Evolutionary conservation across 352 stramenopile genomes (phyloP), one percentile per base, ranked within the genome.

Genomic region (Phytophthora pini): DNA sequence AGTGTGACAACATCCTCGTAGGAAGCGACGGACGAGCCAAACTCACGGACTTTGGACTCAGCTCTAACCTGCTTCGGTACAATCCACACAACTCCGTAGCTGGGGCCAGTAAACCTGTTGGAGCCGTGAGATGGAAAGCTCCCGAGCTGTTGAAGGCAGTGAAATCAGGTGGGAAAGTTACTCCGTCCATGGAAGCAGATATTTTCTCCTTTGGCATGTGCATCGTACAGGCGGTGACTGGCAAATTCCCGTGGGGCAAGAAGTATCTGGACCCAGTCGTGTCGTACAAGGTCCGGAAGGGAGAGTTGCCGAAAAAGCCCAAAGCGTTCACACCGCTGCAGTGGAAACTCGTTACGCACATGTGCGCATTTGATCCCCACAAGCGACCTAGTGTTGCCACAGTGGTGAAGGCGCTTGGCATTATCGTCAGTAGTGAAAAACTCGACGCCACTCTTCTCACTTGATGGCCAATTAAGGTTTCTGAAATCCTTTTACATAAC

Each of bases 181-280:
- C 44, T n/a, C 31, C 7, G 6, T 62, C 55, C 17, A 51, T 44
- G 36, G 36, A 31, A 11, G 49, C 56, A 8, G 45, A 65, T 22
- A 32, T 65, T 13, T 65, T 58, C 20, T 65, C 56, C 3, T 51
- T 65, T n/a, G 56, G 56, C 13, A 65, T 56, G 46, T 47, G 49
- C 13, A 56, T 64, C n/a, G 13, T 58, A 17, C 49, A 67, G 38
- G 29, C 52, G 3, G 46, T 58, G 24, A 56, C 32, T 40, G 43
- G 32, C 2, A 45, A 34, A 29, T 1, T 56, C 7, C 44, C 55
- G 11, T 62, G 55, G 55, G 39, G 50, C 27, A 57, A 57, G n/a
- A 38, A 48, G 26, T 39, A 48, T 34, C 20, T 56, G 10, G 54
- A 48, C 5, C 10, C n/a, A 3, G 55, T 45, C 3, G 44, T 62